Conservation (phyloP, 2,329 filamentous ascomycete species). For the Fusarium stilboides region DNA sequence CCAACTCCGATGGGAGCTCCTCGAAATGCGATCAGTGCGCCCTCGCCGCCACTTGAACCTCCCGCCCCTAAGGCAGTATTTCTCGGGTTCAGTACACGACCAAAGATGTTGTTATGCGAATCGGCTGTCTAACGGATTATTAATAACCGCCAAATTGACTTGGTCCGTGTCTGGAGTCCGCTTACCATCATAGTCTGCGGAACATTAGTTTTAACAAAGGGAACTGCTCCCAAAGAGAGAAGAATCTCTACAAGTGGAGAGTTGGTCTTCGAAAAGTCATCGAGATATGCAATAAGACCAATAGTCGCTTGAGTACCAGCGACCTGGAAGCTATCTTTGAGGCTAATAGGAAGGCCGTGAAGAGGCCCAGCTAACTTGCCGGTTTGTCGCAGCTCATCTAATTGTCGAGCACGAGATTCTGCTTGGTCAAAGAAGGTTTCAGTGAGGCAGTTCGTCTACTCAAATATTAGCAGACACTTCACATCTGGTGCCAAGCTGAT, state of each 20-base stretch:
- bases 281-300: conserved; percentile 19
- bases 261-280: conserved; percentile 1
- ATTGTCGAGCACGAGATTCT: conserved; percentile 24
- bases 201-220: conserved; percentile 36
- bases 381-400: conserved; percentile 29
- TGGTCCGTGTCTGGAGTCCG: too few relatives aligned
- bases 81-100: conserved; percentile 70
- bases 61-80: conserved; percentile 71
- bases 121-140: conserved; percentile 11
- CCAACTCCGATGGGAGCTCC: conserved; percentile 54
- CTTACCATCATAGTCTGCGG: conserved; percentile 34
- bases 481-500: neutral
- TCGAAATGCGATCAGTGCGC: conserved; percentile 53
- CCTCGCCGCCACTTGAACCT: conserved; percentile 71
- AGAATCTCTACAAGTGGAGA: conserved; percentile 24
- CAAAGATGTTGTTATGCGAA: conserved; percentile 65
- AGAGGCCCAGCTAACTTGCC: conserved; percentile 35
- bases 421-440: conserved; percentile 63
- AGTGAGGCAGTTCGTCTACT: conserved; percentile 55
- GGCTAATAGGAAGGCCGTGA: conserved; percentile 36
- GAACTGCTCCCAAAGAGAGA: conserved; percentile 17
- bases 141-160: too few relatives aligned
- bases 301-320: conserved; percentile 21
- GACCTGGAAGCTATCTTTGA: conserved; percentile 28
- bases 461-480: neutral